These are phyloP conservation scores for Oryza meridionalis DNA, from an alignment of 176 grass and related monocot genomes.

Conservation along the genomic window DNA sequence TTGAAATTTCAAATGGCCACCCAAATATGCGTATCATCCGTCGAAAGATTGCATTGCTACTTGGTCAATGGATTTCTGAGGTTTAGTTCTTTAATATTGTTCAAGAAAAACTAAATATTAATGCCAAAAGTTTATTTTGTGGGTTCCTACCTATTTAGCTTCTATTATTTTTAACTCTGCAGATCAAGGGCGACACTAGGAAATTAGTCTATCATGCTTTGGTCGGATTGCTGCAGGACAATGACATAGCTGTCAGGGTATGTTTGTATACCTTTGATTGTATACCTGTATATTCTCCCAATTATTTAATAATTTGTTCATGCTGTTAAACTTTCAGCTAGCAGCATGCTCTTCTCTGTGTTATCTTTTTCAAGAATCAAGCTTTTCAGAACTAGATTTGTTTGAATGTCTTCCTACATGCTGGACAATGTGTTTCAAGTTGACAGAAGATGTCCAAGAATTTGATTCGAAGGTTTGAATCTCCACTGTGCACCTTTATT, in stretches of 20 bases:
- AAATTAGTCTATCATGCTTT: slow-evolving; percentile 88
- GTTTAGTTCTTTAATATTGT: slow-evolving; percentile 51
- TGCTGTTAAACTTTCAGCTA: slow-evolving; percentile 68
- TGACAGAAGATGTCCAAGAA: slow-evolving; percentile 93
- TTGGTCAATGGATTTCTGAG: slow-evolving; percentile 98
- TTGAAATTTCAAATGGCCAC: slow-evolving; percentile 90
- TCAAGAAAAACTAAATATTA: slow-evolving; percentile 34
- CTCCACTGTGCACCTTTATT: slow-evolving; percentile 29
- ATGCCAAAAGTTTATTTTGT: slow-evolving; percentile 21
- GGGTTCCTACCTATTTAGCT: slow-evolving; percentile 22
- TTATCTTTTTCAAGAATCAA: slow-evolving; percentile 98
- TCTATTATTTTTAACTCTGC: slow-evolving; percentile 51
- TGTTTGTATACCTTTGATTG: slow-evolving; percentile 28
- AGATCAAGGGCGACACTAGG: slow-evolving; percentile 95
- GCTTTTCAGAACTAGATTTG: slow-evolving; percentile 90
- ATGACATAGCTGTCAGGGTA: slow-evolving; percentile 91
- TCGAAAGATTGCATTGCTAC: slow-evolving; percentile 90
- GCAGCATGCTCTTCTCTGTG: slow-evolving; percentile 91
- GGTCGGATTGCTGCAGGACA: slow-evolving; percentile 85
- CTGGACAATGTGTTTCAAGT: slow-evolving; percentile 95
- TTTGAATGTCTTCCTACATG: slow-evolving; percentile 91
- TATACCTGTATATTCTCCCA: slow-evolving; percentile 23
- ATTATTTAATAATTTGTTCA: slow-evolving; percentile 48
- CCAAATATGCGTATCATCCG: slow-evolving; percentile 94
- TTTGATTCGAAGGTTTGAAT: slow-evolving; percentile 97